Evolutionary conservation across 306 rosid species (phyloP), one percentile per base, ranked within the genome.

Genomic region (Glycine soja): DNA sequence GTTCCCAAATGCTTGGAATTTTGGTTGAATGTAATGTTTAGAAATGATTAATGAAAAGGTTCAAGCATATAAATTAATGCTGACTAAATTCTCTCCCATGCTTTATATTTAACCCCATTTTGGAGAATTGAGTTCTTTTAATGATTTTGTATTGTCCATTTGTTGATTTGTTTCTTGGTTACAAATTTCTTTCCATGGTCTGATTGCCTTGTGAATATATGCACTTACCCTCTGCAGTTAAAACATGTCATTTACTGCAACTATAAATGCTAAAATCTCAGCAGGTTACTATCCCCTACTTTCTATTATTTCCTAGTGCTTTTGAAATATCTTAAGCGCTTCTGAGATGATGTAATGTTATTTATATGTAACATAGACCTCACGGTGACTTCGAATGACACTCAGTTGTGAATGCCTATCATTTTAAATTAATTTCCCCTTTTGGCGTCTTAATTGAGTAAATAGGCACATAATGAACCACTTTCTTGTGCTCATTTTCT

Each of bases 1-100:
- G 72, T 63, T 68, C 79, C 67, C 47, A 16, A 40, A 56, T 80
- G 72, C 83, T 80, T 65, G 81, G 63, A 88, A 78, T 81, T 83
- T 82, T 70, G 86, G 18, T 80, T 77, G 34, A 65, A 72, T 70
- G 57, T 7, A 54, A 42, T 80, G 63, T 75, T 76, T 70, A 74
- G 70, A 75, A 69, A 75, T 80, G 72, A 83, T 45, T 66, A 76
- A 57, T 58, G 62, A 72, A 40, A 72, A 68, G 51, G 61, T 76
- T 47, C 54, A 24, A 36, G 80, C 45, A 12, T 36, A 71, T 61
- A 64, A 65, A 24, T 65, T 58, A 38, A 1, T 65, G 48, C 70
- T 64, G 46, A 62, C 4, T 14, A 9, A 46, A 64, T 64, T 63
- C 3, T 38, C 24, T 36, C 70, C 48, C 12, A 1, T 64, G 75